Evolutionary conservation across 768 basidiomycete species (phyloP), one percentile per base, ranked within the genome.

Genomic region (Suillus occidentalis): DNA sequence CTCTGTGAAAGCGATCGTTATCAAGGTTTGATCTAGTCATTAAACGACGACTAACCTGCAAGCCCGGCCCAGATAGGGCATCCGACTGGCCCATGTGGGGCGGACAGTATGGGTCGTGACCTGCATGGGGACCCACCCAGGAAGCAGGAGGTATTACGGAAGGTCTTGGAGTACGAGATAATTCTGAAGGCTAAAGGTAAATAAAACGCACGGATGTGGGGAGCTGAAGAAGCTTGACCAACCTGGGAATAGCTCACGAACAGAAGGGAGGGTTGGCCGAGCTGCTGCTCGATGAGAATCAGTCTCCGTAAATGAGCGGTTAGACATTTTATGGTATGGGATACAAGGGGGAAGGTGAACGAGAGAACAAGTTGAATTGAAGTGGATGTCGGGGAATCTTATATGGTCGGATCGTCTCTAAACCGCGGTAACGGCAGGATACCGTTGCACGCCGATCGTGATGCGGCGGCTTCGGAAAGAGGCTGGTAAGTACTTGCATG

Each of bases 161-260:
- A 37, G 77, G 75, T 65, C 72, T 73, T 37, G 80, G 69, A 31
- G 80, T 74, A 63, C 78, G 77, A 40, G 83, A 79, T 22, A 87
- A 73, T 69, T 87, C 86, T 72, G 52, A 59, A 22, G 10, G 57
- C 67, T 45, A 67, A 42, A 56, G 62, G 57, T 59, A 49, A 60
- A 42, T 59, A 49, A 57, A 42, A 45, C 16, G n/a, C 28, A 16
- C 53, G 31, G 13, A 43, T 56, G 47, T 42, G 62, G 34, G 42
- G 61, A 28, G 58, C 58, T 42, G 20, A 10, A 59, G 43, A 49
- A 43, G 10, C 3, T n/a, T 58, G 59, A 60, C 67, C 69, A 64
- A 88, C 90, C 84, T 81, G 83, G 78, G 72, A 91, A 87, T 65
- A 91, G 76, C 74, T 89, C 87, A 59, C 88, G 86, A 63, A 91